A percentile compares a stretch with the other conserved stretches of the same genome.
Conservation (phyloP, 176 grass and related monocot genomes). For the Eragrostis nindensis region DNA sequence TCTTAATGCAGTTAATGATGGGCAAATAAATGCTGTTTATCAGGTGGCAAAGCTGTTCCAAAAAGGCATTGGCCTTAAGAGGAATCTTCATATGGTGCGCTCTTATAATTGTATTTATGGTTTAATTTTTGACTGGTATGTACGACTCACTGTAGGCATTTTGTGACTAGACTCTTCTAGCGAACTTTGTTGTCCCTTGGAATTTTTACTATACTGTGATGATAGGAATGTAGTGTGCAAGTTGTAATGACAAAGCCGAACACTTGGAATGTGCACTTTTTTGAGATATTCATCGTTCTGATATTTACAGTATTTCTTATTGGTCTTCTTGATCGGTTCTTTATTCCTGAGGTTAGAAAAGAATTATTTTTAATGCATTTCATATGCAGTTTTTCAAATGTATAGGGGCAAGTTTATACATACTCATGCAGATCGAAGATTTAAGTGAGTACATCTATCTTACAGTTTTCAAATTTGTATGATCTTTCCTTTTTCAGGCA, state of each 20-base stretch:
- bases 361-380: no score
- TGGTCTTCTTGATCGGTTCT: no score
- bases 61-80: conserved; percentile 92
- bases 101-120: not conserved
- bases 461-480: conserved; percentile 3
- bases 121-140: not conserved
- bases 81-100: conserved; percentile 88
- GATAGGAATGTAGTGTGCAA: no score
- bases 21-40: conserved; percentile 96
- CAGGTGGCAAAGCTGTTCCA: conserved; percentile 98
- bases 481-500: conserved; percentile 57
- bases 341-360: no score
- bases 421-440: no score
- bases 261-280: no score
- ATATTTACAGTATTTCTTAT: no score
- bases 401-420: no score
- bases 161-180: not conserved
- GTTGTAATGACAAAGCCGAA: no score
- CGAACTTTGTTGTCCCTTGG: not conserved
- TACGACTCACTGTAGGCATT: conserved; percentile 6
- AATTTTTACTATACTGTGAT: no score
- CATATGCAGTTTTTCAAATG: no score
- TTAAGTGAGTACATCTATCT: not conserved
- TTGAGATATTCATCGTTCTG: no score
- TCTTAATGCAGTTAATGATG: conserved; percentile 80